Evolutionary conservation across 441 rosid species (phyloP).

Genomic region (Melianthus villosus): DNA sequence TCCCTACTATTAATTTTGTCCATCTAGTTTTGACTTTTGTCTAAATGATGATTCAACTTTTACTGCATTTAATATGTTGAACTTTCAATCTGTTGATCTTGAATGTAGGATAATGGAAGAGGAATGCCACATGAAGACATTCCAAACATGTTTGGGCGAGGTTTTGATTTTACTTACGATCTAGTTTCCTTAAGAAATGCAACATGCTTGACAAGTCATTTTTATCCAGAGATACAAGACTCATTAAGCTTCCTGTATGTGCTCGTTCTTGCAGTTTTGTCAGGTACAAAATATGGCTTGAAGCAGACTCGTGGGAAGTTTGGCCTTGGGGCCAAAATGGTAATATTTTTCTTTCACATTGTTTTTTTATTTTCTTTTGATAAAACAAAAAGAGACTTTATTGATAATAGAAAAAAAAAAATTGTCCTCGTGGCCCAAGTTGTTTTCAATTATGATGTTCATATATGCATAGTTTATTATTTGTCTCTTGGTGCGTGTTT

Average conservation of each 20-base stretch:
- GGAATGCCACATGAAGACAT: conserved; percentile 99
- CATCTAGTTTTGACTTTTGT: no score
- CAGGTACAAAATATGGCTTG: conserved; percentile 95
- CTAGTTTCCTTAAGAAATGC: conserved; percentile 9
- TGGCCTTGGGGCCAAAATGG: conserved; percentile 99
- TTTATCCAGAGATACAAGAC: background rate
- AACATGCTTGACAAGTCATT: background rate
- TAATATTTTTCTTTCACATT: conserved; percentile 14
- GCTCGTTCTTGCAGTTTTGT: conserved; percentile 45
- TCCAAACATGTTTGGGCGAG: conserved; percentile 97
- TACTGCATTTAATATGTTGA: no score
- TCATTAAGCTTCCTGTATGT: conserved; percentile 10
- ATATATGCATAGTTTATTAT: background rate
- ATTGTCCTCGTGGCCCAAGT: no score
- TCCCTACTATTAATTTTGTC: no score
- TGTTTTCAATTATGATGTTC: background rate
- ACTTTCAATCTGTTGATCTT: no score
- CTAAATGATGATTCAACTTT: no score
- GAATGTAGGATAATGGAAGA: conserved; percentile 87
- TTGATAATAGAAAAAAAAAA: no score
- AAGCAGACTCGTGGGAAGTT: conserved; percentile 98
- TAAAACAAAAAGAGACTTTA: no score
- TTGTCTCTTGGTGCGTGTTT: conserved; percentile 3
- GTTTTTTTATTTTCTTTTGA: background rate
- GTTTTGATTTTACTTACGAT: conserved; percentile 20